A percentile compares a stretch with the other conserved stretches of the same genome.
Conservation (phyloP, 2,329 filamentous ascomycete genomes). For the Calycina marina region DNA sequence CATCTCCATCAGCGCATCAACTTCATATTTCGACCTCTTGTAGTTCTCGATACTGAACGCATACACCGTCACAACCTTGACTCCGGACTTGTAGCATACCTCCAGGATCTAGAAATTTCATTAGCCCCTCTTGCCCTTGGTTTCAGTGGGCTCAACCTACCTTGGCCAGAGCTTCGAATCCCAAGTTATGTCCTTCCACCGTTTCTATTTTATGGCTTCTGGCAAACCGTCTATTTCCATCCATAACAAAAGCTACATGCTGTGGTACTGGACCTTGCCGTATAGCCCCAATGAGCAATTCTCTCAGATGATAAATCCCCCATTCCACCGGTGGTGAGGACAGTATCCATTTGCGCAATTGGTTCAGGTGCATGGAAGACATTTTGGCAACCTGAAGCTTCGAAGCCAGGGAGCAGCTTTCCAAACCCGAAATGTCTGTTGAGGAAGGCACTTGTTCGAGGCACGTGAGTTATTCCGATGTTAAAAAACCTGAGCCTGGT, state of each 20-base stretch:
- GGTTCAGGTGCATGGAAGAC: constrained; percentile 42
- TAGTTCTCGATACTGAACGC: constrained; percentile 99
- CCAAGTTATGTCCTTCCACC: constrained; percentile 86
- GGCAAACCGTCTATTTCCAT: constrained; percentile 90
- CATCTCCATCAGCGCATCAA: constrained; percentile 94
- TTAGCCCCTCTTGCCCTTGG: constrained; percentile 8
- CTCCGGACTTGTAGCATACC: constrained; percentile 94
- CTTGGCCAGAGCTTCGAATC: constrained; percentile 85
- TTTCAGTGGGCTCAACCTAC: constrained; percentile 30
- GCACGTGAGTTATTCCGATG: no score
- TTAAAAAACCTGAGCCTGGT: no score
- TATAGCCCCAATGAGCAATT: constrained; percentile 76
- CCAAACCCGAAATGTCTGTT: no score
- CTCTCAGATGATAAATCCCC: constrained; percentile 62
- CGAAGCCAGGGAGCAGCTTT: no score
- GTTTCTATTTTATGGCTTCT: constrained; percentile 86
- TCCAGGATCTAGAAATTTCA: constrained; percentile 56
- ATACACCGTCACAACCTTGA: constrained; percentile 94
- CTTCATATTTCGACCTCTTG: constrained; percentile 90
- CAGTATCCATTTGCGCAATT: constrained; percentile 60
- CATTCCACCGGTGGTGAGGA: constrained; percentile 87
- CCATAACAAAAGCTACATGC: constrained; percentile 99
- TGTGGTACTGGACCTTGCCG: constrained; percentile 84
- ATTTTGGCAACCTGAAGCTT: no score
- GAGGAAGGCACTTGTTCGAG: no score